Conservation (phyloP, 352 stramenopile genomes). For the Phytophthora sojae region DNA sequence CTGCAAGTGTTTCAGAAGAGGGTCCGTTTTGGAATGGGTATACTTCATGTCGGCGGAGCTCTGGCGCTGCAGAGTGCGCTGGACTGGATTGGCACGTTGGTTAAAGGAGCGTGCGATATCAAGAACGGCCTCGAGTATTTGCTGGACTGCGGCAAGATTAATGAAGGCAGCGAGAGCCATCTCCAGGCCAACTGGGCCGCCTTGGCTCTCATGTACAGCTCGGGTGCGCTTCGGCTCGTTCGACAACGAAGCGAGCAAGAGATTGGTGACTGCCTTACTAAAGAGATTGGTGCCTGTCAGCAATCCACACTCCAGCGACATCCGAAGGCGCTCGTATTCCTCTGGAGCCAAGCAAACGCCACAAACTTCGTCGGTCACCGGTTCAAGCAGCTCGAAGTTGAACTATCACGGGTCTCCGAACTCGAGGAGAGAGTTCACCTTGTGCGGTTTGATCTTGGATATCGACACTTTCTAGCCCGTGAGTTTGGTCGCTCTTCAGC, state of each 20-base stretch:
- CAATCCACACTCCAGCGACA: slow-evolving; percentile 26
- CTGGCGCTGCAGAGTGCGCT: slow-evolving; percentile 30
- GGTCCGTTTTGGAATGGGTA: slow-evolving; percentile 42
- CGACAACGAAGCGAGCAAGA: slow-evolving; percentile 21
- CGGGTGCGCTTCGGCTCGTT: slow-evolving; percentile 29
- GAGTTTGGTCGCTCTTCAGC: slow-evolving; percentile 37
- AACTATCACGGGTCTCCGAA: slow-evolving; percentile 13
- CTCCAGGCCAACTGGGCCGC: slow-evolving; percentile 42
- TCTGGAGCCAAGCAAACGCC: slow-evolving; percentile 35
- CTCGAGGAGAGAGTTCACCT: slow-evolving; percentile 42
- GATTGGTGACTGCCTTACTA: slow-evolving; percentile 3
- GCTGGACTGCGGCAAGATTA: slow-evolving; percentile 21
- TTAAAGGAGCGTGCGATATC: slow-evolving; percentile 31
- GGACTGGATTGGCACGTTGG: slow-evolving; percentile 37
- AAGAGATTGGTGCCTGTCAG: slow-evolving; percentile 13
- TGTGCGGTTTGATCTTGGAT: slow-evolving; percentile 48
- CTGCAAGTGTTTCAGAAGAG: slow-evolving; percentile 23
- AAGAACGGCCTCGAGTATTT: slow-evolving; percentile 40
- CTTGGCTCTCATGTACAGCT: slow-evolving; percentile 43
- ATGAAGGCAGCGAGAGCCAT: background rate
- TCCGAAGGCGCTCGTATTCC: slow-evolving; percentile 44
- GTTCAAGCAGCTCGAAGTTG: slow-evolving; percentile 16
- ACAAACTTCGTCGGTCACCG: slow-evolving; percentile 15
- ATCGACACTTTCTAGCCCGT: slow-evolving; percentile 33
- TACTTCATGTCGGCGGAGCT: slow-evolving; percentile 41